A percentile compares a stretch with the other conserved stretches of the same genome.
These are phyloP conservation scores for Capsicum pubescens DNA, from an alignment of 257 asterid species.

Conservation along the genomic window DNA sequence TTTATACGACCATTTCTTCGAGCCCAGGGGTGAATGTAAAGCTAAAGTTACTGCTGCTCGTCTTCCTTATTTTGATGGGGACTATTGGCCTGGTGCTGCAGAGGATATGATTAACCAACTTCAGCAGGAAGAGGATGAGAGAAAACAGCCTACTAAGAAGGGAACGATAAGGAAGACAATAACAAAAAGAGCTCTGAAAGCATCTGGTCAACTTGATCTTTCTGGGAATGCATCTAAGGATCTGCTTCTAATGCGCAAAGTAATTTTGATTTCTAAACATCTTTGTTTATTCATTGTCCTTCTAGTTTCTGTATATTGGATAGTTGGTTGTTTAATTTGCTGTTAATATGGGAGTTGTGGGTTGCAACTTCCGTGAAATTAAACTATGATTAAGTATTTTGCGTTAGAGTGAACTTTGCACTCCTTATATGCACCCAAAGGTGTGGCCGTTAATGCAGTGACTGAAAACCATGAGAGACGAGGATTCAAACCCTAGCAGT, in stretches of 20 bases:
- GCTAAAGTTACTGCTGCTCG: slow-evolving; percentile 97
- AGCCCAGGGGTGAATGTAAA: slow-evolving; percentile 78
- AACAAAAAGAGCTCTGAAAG: slow-evolving; percentile 88
- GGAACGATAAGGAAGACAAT: slow-evolving; percentile 72
- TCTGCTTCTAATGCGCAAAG: slow-evolving; percentile 87
- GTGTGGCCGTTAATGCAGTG: slow-evolving; percentile 1
- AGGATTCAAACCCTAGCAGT: slow-evolving; percentile 11
- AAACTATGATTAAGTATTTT: background rate
- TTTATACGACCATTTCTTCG: slow-evolving; percentile 86
- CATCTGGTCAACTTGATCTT: slow-evolving; percentile 96
- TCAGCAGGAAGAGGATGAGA: slow-evolving; percentile 95
- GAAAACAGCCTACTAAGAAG: slow-evolving; percentile 73
- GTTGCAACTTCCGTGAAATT: background rate
- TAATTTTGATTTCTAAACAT: slow-evolving; percentile 40
- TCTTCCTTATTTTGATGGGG: slow-evolving; percentile 97
- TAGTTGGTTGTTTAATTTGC: slow-evolving; percentile 1
- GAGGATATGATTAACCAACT: slow-evolving; percentile 88
- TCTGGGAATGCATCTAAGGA: slow-evolving; percentile 94
- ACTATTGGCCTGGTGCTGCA: slow-evolving; percentile 99
- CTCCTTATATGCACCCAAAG: background rate
- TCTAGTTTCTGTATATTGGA: background rate
- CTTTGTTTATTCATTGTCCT: slow-evolving; percentile 14
- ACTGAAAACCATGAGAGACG: background rate
- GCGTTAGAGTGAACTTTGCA: slow-evolving; percentile 18
- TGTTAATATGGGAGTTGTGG: slow-evolving; percentile 24